phyloP scores from a whole-genome alignment of 768 basidiomycete species.

The Gloeostereum incarnatum region DNA sequence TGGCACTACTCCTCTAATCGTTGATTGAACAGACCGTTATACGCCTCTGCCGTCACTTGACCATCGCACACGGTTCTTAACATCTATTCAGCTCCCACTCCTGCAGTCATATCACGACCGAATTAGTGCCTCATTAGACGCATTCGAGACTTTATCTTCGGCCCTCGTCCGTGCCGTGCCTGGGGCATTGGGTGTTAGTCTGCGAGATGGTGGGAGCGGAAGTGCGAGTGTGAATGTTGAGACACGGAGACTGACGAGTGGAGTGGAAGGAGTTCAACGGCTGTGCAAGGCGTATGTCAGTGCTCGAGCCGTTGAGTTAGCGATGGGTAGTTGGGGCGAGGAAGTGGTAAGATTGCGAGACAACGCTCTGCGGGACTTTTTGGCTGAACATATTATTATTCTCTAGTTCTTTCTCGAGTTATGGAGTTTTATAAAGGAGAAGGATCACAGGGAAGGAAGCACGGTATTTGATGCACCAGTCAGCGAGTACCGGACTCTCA shows the following conservation, averaged over 20 bases:
- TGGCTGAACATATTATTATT: conserved; percentile 1
- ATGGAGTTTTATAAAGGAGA: conserved; percentile 68
- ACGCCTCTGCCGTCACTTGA: conserved; percentile 70
- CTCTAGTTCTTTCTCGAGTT: conserved; percentile 86
- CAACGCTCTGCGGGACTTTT: conserved; percentile 1
- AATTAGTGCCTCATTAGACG: conserved; percentile 80
- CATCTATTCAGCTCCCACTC: conserved; percentile 77
- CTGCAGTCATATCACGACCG: conserved; percentile 70
- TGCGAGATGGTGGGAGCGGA: conserved; percentile 36
- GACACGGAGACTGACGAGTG: conserved; percentile 62
- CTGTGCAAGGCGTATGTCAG: conserved; percentile 83
- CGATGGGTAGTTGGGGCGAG: conserved; percentile 81
- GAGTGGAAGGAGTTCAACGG: conserved; percentile 75
- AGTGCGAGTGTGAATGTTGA: conserved; percentile 37
- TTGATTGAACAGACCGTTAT: conserved; percentile 91
- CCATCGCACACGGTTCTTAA: conserved; percentile 79
- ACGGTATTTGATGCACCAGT: conserved; percentile 78
- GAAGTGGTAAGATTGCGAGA: conserved; percentile 55
- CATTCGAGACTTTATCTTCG: conserved; percentile 88
- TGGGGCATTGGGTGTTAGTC: conserved; percentile 67
- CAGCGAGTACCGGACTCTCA: conserved; percentile 50
- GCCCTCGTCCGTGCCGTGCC: conserved; percentile 87
- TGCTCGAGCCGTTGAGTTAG: conserved; percentile 58
- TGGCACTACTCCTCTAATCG: neutral
- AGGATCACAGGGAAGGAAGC: conserved; percentile 39